Conservation (phyloP, 805 yeast species). For the Zygosaccharomyces gambellarensis region DNA sequence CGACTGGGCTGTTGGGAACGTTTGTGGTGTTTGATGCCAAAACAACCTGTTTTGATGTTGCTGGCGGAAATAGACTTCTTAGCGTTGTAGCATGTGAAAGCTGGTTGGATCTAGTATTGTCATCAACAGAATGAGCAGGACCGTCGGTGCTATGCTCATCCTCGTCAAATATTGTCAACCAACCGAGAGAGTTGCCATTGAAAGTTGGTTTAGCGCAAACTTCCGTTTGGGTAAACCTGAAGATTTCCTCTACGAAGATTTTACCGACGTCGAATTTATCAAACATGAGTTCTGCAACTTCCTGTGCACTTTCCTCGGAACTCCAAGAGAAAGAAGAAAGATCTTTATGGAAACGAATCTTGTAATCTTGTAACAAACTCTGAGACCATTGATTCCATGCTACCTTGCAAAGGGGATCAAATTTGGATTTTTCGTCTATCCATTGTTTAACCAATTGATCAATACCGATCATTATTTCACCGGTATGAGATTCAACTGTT, state of each 20-base stretch:
- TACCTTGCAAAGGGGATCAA: constrained; percentile 3
- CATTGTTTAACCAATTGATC: constrained; percentile 9
- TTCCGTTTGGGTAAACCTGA: constrained; percentile 7
- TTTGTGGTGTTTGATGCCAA: neutral
- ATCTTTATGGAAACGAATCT: constrained; percentile 4
- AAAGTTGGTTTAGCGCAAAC: neutral
- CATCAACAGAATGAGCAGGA: neutral
- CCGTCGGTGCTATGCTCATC: neutral
- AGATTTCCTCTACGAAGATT: constrained; percentile 10
- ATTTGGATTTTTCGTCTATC: constrained; percentile 7
- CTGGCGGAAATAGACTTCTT: neutral
- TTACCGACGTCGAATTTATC: constrained; percentile 17
- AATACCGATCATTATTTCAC: constrained; percentile 18
- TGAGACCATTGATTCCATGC: constrained; percentile 10
- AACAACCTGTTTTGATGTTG: neutral
- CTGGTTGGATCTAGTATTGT: neutral
- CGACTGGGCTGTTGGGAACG: too few relatives aligned
- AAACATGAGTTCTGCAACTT: constrained; percentile 12
- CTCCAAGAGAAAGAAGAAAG: neutral
- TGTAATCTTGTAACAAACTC: constrained; percentile 5
- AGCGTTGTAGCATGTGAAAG: neutral
- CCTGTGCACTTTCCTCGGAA: neutral
- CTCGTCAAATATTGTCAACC: constrained; percentile 14
- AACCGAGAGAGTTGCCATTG: constrained; percentile 7
- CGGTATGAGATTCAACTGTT: constrained; percentile 14